These are phyloP conservation scores for Nakaseomyces uthaithaninus DNA, from an alignment of 1,139 yeast genomes.

Conservation along the genomic window DNA sequence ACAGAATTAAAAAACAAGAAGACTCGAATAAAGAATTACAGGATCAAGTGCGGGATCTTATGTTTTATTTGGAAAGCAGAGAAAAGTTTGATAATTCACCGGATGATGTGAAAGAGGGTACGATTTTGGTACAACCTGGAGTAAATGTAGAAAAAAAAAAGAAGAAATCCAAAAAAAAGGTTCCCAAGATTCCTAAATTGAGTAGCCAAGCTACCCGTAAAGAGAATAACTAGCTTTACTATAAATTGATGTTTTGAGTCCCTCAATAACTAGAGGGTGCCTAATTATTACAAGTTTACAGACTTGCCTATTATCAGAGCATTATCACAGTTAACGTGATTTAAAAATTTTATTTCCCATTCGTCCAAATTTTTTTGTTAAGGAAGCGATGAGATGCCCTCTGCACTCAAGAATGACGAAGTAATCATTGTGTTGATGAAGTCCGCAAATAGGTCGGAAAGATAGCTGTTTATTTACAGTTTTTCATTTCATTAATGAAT, in stretches of 20 bases:
- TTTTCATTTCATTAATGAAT: not conserved
- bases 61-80: constrained; percentile 72
- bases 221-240: too few species aligned
- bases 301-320: not conserved
- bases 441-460: too few species aligned
- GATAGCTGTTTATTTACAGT: not conserved
- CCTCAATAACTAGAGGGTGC: not conserved
- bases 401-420: not conserved
- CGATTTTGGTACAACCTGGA: constrained; percentile 38
- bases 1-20: constrained; percentile 35
- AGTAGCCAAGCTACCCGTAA: too few species aligned
- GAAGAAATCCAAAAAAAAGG: constrained; percentile 14
- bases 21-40: constrained; percentile 37
- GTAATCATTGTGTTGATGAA: not conserved
- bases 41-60: constrained; percentile 70
- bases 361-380: not conserved
- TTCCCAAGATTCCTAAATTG: not conserved
- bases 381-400: constrained; percentile 2
- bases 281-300: too few species aligned
- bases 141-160: constrained; percentile 8
- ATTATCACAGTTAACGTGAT: not conserved
- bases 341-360: not conserved
- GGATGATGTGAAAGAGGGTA: constrained; percentile 66
- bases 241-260: not conserved
- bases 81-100: constrained; percentile 63